phyloP scores from a whole-genome alignment of 805 yeast genomes.

The Grigorovia jiainica region DNA sequence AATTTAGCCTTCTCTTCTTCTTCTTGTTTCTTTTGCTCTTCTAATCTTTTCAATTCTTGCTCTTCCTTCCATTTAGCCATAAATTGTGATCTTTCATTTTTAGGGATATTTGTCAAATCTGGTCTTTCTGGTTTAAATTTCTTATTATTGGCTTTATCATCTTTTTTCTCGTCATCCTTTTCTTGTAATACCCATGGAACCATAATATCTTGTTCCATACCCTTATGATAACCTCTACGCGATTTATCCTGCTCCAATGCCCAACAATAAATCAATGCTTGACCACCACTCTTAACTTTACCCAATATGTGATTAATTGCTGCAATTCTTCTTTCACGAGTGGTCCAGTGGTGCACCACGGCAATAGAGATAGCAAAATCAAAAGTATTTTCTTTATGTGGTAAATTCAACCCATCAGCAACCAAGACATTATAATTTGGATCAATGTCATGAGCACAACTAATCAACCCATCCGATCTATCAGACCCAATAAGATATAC shows the following conservation, averaged over 20 bases:
- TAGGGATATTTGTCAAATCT: slow-evolving; percentile 20
- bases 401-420: slow-evolving; percentile 69
- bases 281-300: slow-evolving; percentile 50
- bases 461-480: slow-evolving; percentile 57
- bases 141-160: slow-evolving; percentile 17
- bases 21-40: slow-evolving; percentile 10
- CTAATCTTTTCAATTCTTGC: slow-evolving; percentile 17
- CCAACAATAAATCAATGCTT: slow-evolving; percentile 86
- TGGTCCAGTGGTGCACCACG: slow-evolving; percentile 92
- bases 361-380: slow-evolving; percentile 94
- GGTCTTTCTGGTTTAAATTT: slow-evolving; percentile 14
- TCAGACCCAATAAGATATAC: slow-evolving; percentile 67
- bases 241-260: slow-evolving; percentile 87
- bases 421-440: slow-evolving; percentile 46
- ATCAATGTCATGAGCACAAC: slow-evolving; percentile 45
- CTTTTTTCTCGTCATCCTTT: slow-evolving; percentile 31
- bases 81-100: slow-evolving; percentile 20
- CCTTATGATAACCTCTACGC: slow-evolving; percentile 83
- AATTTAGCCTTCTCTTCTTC: slow-evolving; percentile 12
- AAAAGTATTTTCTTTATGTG: slow-evolving; percentile 38
- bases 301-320: slow-evolving; percentile 66
- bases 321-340: slow-evolving; percentile 62
- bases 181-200: slow-evolving; percentile 89
- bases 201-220: slow-evolving; percentile 85
- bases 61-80: slow-evolving; percentile 23